Evolutionary conservation across 202 grass and related monocot species (phyloP).

Genomic region (Zizania palustris): DNA sequence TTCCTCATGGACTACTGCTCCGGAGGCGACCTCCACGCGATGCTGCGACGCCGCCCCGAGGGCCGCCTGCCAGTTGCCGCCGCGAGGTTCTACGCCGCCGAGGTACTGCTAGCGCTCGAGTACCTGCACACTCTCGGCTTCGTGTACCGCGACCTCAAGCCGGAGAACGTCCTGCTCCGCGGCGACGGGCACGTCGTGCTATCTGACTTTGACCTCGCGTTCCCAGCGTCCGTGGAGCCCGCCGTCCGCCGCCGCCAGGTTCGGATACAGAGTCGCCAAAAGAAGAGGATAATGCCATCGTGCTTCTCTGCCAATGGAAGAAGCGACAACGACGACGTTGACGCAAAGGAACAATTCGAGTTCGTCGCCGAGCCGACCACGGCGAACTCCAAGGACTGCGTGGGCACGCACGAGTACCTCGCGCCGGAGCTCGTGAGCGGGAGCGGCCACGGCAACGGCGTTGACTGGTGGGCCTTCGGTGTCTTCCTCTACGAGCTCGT

Average conservation of each 20-base stretch:
- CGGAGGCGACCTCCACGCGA: slow-evolving; percentile 68
- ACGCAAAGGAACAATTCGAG: slow-evolving; percentile 62
- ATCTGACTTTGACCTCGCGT: slow-evolving; percentile 81
- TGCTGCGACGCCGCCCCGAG: slow-evolving; percentile 64
- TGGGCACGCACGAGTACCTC: slow-evolving; percentile 92
- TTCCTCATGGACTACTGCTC: slow-evolving; percentile 91
- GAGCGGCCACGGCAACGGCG: slow-evolving; percentile 74
- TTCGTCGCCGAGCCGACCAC: slow-evolving; percentile 77
- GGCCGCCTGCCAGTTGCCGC: slow-evolving; percentile 63
- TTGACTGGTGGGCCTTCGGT: slow-evolving; percentile 96
- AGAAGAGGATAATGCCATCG: slow-evolving; percentile 18
- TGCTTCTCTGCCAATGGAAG: slow-evolving; percentile 40
- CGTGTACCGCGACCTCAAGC: slow-evolving; percentile 92
- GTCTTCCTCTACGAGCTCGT: slow-evolving; percentile 89
- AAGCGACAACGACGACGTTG: not conserved
- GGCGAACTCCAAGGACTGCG: slow-evolving; percentile 78
- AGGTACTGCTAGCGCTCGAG: slow-evolving; percentile 81
- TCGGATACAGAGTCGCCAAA: slow-evolving; percentile 37
- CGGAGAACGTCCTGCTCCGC: slow-evolving; percentile 85
- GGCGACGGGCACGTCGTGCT: slow-evolving; percentile 87
- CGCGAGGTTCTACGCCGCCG: slow-evolving; percentile 73
- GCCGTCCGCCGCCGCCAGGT: slow-evolving; percentile 58
- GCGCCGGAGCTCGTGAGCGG: slow-evolving; percentile 81
- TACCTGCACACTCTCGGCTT: slow-evolving; percentile 92
- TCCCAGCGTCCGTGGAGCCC: slow-evolving; percentile 66